A percentile compares a stretch with the other conserved stretches of the same genome.
Conservation (phyloP, 768 basidiomycete species). For the Russula compacta region DNA sequence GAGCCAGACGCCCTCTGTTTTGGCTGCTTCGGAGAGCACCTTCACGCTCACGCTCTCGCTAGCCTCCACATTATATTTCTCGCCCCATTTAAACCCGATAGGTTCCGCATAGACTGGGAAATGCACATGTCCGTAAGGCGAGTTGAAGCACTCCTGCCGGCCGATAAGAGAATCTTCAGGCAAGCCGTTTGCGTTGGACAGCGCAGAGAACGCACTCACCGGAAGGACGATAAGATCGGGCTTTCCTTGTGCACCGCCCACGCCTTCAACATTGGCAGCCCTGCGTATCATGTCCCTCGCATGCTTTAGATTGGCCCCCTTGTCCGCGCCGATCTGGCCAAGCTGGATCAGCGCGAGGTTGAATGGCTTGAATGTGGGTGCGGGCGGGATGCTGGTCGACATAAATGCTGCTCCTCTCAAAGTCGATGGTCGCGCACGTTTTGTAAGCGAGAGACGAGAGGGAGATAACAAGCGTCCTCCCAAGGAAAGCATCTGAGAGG, state of each 20-base stretch:
- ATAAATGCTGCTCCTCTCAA: neutral
- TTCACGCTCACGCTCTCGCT: slow-evolving; percentile 68
- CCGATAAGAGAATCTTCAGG: neutral
- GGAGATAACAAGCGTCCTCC: neutral
- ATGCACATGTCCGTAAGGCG: slow-evolving; percentile 69
- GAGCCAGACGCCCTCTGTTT: slow-evolving; percentile 75
- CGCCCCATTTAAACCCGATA: slow-evolving; percentile 52
- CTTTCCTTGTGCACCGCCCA: slow-evolving; percentile 34
- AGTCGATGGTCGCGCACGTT: neutral
- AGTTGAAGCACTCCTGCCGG: slow-evolving; percentile 73
- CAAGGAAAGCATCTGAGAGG: slow-evolving; percentile 2
- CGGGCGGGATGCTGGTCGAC: slow-evolving; percentile 16
- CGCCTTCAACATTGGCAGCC: slow-evolving; percentile 39
- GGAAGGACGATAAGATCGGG: slow-evolving; percentile 81
- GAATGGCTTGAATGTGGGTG: slow-evolving; percentile 56
- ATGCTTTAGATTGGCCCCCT: slow-evolving; percentile 71
- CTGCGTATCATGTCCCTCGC: slow-evolving; percentile 72
- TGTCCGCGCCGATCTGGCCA: slow-evolving; percentile 61
- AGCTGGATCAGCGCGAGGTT: slow-evolving; percentile 86
- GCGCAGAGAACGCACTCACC: slow-evolving; percentile 33
- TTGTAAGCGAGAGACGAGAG: neutral
- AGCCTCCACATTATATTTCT: slow-evolving; percentile 45
- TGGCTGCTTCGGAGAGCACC: slow-evolving; percentile 75
- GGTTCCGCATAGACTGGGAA: slow-evolving; percentile 81
- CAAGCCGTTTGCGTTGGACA: slow-evolving; percentile 23